Evolutionary conservation across 2,329 filamentous ascomycete genomes (phyloP), one percentile per base, ranked within the genome.

Genomic region (Fusarium sp.): DNA sequence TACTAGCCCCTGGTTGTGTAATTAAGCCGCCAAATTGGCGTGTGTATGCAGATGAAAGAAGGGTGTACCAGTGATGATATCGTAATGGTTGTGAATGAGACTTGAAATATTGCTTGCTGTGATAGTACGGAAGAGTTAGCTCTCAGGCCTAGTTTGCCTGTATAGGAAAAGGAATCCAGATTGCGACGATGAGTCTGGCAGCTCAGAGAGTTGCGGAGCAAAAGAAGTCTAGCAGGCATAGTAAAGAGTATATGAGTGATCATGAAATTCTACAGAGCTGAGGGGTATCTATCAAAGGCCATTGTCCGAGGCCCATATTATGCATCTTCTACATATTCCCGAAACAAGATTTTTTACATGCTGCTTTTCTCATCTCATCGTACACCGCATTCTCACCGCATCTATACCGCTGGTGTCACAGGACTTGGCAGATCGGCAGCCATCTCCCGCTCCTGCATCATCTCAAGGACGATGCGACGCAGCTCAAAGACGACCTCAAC

Each of bases 401-500:
- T 22, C 11, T 45, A 25, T 26, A 40, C 38, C 39, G 43, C 38
- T 15, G 42, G 42, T 26, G 31, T n/a, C 10, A 43, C 22, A 40
- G 52, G 51, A 12, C 47, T 58, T 22, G 44, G 32, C 4, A 68
- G 43, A 29, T 67, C 58, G 35, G 58, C 45, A 29, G 65, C 59
- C 24, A 67, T 61, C 61, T 73, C 73, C 28, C 71, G 71, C 64
- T 81, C 78, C 42, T 77, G 75, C 50, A 61, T 69, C 69, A 81
- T 81, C 69, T 92, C 91, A 64, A 88, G 85, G 76, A 88, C 89
- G 44, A 93, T 82, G 53, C 90, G 82, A 61, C 91, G 81, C 61
- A 97, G 81, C 76, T 96, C 94, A 74, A 98, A 95, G 10, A 89
- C 82, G 12, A 98, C 93, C 78, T 99, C 95, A 31, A 98, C 90